phyloP scores from a whole-genome alignment of 2,329 filamentous ascomycete genomes.

The Dichotomopilus funicola region DNA sequence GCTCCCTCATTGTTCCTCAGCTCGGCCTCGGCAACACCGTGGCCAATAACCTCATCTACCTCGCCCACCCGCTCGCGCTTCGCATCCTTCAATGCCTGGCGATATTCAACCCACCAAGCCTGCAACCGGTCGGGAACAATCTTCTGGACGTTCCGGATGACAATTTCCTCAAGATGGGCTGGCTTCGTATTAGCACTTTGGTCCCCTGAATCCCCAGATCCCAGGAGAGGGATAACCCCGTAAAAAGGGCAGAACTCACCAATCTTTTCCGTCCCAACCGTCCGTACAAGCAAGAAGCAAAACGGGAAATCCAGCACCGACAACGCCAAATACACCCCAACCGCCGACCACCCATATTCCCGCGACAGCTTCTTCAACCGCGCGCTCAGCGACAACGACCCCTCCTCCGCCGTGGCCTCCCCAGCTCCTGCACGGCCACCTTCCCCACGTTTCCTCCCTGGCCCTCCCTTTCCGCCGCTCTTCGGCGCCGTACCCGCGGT shows the following conservation, averaged over 20 bases:
- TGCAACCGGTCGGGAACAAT: constrained; percentile 55
- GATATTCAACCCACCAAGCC: constrained; percentile 45
- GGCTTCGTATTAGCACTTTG: neutral
- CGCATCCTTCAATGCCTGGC: constrained; percentile 40
- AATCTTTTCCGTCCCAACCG: constrained; percentile 79
- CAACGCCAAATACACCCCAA: constrained; percentile 83
- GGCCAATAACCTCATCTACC: constrained; percentile 23
- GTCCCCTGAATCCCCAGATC: no score
- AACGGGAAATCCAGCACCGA: constrained; percentile 89
- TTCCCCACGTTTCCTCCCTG: no score
- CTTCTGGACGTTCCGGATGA: constrained; percentile 53
- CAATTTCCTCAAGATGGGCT: constrained; percentile 60
- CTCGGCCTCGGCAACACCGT: constrained; percentile 59
- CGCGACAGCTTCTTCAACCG: constrained; percentile 75
- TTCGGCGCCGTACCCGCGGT: constrained; percentile 9
- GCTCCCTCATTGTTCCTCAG: constrained; percentile 56
- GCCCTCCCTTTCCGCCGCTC: neutral
- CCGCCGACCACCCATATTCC: constrained; percentile 89
- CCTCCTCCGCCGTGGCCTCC: constrained; percentile 10
- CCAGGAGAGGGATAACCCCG: no score
- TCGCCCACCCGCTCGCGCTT: constrained; percentile 20
- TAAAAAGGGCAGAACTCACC: constrained; percentile 42
- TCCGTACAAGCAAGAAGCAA: constrained; percentile 81
- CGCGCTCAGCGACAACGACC: constrained; percentile 53
- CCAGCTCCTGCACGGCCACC: no score